Percentiles rank a stretch among this genome's conserved stretches.
phyloP scores from a whole-genome alignment of 805 yeast genomes.

The Yamadazyma phyllophila region DNA sequence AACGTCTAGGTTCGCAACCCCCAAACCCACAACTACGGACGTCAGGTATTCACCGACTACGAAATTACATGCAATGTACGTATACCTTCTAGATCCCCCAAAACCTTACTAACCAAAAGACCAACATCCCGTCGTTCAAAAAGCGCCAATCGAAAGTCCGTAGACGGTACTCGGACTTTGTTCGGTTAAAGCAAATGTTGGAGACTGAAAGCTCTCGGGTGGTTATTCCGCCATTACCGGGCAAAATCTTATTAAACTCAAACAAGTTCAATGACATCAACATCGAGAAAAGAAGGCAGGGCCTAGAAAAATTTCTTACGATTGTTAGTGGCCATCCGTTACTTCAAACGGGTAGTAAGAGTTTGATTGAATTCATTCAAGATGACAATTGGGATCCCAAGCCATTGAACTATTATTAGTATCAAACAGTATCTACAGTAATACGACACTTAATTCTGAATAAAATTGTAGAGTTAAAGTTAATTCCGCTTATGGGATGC shows the following conservation, averaged over 20 bases:
- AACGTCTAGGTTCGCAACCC: slow-evolving; percentile 50
- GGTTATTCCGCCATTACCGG: slow-evolving; percentile 84
- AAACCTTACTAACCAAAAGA: slow-evolving; percentile 25
- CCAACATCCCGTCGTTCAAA: slow-evolving; percentile 86
- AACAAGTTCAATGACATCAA: slow-evolving; percentile 79
- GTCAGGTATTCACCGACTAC: slow-evolving; percentile 83
- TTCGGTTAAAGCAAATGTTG: slow-evolving; percentile 67
- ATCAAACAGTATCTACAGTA: too few species aligned
- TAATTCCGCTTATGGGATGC: too few species aligned
- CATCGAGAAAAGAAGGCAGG: slow-evolving; percentile 79
- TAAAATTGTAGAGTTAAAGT: too few species aligned
- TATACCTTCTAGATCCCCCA: background rate
- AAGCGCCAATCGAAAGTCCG: slow-evolving; percentile 65
- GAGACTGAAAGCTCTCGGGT: slow-evolving; percentile 78
- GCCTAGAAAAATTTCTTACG: slow-evolving; percentile 73
- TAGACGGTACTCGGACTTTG: slow-evolving; percentile 89
- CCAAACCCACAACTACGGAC: slow-evolving; percentile 64
- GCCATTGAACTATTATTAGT: slow-evolving; percentile 13
- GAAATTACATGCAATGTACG: slow-evolving; percentile 70
- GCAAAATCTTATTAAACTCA: slow-evolving; percentile 66
- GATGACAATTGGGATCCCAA: slow-evolving; percentile 70
- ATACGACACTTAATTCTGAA: too few species aligned
- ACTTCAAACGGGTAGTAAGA: slow-evolving; percentile 79
- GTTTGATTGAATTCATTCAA: slow-evolving; percentile 80
- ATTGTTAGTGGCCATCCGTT: slow-evolving; percentile 92